A percentile compares a stretch with the other conserved stretches of the same genome.
Conservation (phyloP, 495 filamentous ascomycete species). For the Aspergillus campestris region DNA sequence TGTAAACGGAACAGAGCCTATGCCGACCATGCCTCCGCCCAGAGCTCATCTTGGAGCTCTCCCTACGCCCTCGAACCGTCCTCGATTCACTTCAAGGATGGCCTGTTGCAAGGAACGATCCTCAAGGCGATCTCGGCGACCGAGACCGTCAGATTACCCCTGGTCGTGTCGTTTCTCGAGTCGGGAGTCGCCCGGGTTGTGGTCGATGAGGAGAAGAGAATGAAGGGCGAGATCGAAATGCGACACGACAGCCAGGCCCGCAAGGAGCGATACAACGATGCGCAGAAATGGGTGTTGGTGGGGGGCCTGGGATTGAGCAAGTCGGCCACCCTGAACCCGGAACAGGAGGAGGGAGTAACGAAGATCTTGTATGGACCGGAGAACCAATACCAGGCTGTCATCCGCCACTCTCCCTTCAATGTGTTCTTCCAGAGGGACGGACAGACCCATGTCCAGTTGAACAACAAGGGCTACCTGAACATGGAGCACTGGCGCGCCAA, state of each 20-base stretch:
- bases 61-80: slow-evolving; percentile 71
- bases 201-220: slow-evolving; percentile 81
- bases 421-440: slow-evolving; percentile 81
- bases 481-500: slow-evolving; percentile 94
- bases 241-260: slow-evolving; percentile 73
- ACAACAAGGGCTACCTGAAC: slow-evolving; percentile 79
- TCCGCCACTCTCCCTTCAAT: slow-evolving; percentile 72
- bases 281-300: slow-evolving; percentile 77
- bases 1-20: slow-evolving; percentile 88
- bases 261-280: slow-evolving; percentile 92
- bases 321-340: slow-evolving; percentile 51
- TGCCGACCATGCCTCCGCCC: slow-evolving; percentile 63
- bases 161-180: slow-evolving; percentile 79
- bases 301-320: slow-evolving; percentile 65
- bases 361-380: slow-evolving; percentile 74
- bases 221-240: slow-evolving; percentile 82
- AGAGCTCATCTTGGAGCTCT: slow-evolving; percentile 61
- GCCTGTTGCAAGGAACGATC: slow-evolving; percentile 68
- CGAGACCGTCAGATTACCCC: slow-evolving; percentile 63
- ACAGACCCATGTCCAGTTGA: slow-evolving; percentile 75
- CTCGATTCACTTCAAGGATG: slow-evolving; percentile 67
- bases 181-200: slow-evolving; percentile 80
- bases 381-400: slow-evolving; percentile 67
- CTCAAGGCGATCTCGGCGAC: slow-evolving; percentile 63
- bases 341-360: slow-evolving; percentile 53